Conservation (phyloP, 2,329 filamentous ascomycete species). For the Ceratocystiopsis minuta region DNA sequence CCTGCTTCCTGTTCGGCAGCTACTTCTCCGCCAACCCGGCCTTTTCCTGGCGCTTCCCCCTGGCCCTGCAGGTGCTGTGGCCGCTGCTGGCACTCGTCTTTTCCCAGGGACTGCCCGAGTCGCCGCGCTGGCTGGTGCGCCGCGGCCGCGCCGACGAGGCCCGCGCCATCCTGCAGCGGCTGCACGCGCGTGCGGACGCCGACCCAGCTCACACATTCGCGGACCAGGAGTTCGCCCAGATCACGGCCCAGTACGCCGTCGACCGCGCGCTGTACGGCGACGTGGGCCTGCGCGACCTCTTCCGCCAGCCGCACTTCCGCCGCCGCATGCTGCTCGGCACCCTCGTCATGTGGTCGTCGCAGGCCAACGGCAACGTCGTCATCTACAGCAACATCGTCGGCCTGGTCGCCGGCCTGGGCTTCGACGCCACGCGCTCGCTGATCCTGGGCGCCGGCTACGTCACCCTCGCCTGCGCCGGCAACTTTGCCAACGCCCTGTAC, state of each 20-base stretch:
- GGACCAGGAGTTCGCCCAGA: constrained; percentile 1
- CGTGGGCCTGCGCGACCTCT: background rate
- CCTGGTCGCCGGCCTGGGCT: background rate
- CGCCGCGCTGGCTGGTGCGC: constrained; percentile 3
- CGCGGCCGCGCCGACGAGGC: constrained; percentile 2
- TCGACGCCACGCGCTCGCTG: background rate
- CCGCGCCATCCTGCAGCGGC: background rate
- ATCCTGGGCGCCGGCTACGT: constrained; percentile 1
- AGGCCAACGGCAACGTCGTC: background rate
- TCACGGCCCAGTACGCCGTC: background rate
- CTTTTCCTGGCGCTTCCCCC: constrained; percentile 24
- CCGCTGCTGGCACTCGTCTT: constrained; percentile 17
- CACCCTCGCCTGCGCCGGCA: background rate
- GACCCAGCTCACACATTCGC: background rate
- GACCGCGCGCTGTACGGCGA: background rate
- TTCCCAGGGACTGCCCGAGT: constrained; percentile 1
- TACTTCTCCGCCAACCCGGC: constrained; percentile 15
- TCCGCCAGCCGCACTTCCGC: background rate
- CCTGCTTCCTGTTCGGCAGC: constrained; percentile 12
- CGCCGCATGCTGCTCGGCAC: constrained; percentile 1
- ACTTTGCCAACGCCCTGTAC: constrained; percentile 1
- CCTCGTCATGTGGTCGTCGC: background rate
- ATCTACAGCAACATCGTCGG: constrained; percentile 3
- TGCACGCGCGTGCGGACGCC: background rate
- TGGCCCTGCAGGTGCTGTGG: constrained; percentile 23